Evolutionary conservation across 768 basidiomycete genomes (phyloP).

Genomic region (Kwoniella europaea): DNA sequence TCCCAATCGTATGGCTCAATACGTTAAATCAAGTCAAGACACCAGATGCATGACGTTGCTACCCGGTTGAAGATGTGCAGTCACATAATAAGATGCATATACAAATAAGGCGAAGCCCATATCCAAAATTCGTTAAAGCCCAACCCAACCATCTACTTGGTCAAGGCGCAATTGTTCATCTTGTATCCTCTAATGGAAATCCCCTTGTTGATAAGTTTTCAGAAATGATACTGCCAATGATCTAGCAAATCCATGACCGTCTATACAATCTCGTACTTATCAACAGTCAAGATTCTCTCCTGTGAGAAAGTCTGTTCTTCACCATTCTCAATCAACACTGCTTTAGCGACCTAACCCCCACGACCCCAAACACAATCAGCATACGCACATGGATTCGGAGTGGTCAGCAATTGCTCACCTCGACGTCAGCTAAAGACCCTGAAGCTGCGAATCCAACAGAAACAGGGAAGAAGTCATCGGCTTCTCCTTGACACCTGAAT

Average conservation of each 20-base stretch:
- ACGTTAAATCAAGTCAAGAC: background rate
- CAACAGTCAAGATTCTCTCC: constrained; percentile 63
- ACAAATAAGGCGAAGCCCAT: background rate
- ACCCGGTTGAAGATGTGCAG: background rate
- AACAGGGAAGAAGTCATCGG: constrained; percentile 92
- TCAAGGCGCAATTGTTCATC: background rate
- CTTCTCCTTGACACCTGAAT: constrained; percentile 84
- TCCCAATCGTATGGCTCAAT: background rate
- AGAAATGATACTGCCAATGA: background rate
- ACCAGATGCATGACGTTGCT: background rate
- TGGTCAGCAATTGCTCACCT: constrained; percentile 58
- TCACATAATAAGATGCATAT: constrained; percentile 1
- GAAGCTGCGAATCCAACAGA: constrained; percentile 77
- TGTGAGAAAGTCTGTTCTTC: constrained; percentile 66
- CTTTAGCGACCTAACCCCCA: constrained; percentile 56
- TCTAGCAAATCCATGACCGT: background rate
- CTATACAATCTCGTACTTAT: constrained; percentile 64
- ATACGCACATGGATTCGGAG: background rate
- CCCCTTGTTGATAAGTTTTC: too few relatives aligned
- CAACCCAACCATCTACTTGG: background rate
- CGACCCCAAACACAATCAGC: background rate
- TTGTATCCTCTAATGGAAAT: too few relatives aligned
- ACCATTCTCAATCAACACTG: constrained; percentile 64
- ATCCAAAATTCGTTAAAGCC: background rate
- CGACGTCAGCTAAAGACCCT: constrained; percentile 79